Evolutionary conservation across 257 asterid genomes (phyloP).

Genomic region (Solanum habrochaites): DNA sequence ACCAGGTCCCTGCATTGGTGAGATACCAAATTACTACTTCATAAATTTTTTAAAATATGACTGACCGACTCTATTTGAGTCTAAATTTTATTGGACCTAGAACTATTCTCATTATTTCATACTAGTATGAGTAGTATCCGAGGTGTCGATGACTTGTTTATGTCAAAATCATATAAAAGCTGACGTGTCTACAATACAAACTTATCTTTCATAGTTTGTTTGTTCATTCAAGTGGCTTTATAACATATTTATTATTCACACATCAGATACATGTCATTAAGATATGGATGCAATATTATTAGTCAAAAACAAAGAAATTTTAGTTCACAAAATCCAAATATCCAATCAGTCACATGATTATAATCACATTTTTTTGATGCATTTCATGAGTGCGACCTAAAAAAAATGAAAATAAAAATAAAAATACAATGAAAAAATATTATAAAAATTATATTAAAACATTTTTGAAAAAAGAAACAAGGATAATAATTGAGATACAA

Average conservation of each 20-base stretch:
- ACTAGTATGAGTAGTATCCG: background rate
- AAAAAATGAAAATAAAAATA: no score
- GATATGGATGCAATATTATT: background rate
- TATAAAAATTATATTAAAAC: no score
- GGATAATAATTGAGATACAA: background rate
- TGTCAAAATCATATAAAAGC: background rate
- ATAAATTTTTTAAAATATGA: no score
- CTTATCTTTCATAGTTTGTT: background rate
- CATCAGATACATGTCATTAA: background rate
- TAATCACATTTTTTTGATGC: background rate
- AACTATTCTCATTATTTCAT: no score
- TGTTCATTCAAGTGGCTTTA: background rate
- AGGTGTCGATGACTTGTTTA: background rate
- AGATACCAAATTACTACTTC: no score
- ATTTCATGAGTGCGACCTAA: fast-evolving
- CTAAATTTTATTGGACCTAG: background rate
- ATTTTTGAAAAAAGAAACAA: background rate
- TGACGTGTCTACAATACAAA: background rate
- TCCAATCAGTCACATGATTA: background rate
- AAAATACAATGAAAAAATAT: background rate
- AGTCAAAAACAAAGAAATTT: background rate
- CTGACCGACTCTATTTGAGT: no score
- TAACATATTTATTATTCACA: background rate
- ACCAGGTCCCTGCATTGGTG: no score
- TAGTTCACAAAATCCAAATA: background rate